Conservation (phyloP, 208 protist species). For the Acanthamoeba rhysodes region DNA sequence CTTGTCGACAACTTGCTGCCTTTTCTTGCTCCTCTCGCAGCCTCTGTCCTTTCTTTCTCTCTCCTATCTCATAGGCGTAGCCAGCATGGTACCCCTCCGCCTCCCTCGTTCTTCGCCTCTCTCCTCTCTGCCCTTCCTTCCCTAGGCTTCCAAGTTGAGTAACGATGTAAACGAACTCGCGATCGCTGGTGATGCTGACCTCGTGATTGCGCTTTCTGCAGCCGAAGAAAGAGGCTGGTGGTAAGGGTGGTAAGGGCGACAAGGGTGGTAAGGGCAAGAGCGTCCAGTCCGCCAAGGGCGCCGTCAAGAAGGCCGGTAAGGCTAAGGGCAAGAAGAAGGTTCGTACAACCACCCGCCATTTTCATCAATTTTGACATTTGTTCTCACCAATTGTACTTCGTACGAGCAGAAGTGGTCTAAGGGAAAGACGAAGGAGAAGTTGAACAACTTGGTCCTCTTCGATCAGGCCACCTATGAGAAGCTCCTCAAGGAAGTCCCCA, state of each 20-base stretch:
- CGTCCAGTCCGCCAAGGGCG: constrained; percentile 82
- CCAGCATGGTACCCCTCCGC: constrained; percentile 22
- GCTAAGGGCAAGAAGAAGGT: constrained; percentile 78
- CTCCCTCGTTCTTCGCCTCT: not conserved
- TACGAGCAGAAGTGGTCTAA: constrained; percentile 92
- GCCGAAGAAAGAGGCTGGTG: constrained; percentile 51
- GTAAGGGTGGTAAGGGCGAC: constrained; percentile 65
- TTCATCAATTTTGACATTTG: not conserved
- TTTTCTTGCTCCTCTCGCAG: not conserved
- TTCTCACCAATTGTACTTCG: not conserved
- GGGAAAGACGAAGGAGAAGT: constrained; percentile 92
- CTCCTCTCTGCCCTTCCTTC: not conserved
- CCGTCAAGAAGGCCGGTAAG: constrained; percentile 76
- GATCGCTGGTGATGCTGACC: not conserved
- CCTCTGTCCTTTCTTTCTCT: constrained; percentile 58
- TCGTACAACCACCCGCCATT: not conserved
- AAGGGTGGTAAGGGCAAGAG: constrained; percentile 82
- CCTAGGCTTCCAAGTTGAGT: not conserved
- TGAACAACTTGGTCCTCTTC: constrained; percentile 91
- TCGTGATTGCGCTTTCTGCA: not conserved
- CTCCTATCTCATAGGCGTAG: constrained; percentile 32
- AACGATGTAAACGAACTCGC: too few species aligned
- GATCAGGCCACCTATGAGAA: constrained; percentile 89
- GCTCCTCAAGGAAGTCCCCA: constrained; percentile 90
- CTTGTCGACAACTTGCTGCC: not conserved